Percentiles rank a stretch among this genome's conserved stretches.
These are phyloP conservation scores for Aspergillus ostianus DNA, from an alignment of 495 filamentous ascomycete genomes.

Conservation along the genomic window DNA sequence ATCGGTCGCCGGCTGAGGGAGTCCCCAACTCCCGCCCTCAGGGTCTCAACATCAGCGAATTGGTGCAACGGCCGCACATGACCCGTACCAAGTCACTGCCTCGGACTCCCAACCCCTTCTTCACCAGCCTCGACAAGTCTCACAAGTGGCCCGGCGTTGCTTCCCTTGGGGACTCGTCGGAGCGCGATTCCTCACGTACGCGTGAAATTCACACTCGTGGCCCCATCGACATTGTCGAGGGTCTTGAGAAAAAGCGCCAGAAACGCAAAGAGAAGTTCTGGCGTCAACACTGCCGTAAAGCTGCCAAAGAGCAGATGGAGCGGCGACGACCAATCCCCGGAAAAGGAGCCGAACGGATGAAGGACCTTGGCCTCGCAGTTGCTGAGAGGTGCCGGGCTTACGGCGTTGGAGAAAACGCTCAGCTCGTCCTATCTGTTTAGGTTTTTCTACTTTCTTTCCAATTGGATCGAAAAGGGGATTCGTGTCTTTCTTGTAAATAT, in stretches of 20 bases:
- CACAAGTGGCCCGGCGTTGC: conserved; percentile 38
- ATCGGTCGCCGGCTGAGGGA: conserved; percentile 33
- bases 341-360: conserved; percentile 89
- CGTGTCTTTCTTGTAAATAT: conserved; percentile 41
- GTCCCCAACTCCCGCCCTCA: conserved; percentile 23
- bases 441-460: conserved; percentile 10
- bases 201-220: conserved; percentile 64
- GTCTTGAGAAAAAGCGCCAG: conserved; percentile 89
- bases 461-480: conserved; percentile 1
- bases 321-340: conserved; percentile 66
- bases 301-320: conserved; percentile 57
- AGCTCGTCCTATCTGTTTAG: conserved; percentile 82
- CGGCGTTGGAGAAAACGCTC: conserved; percentile 55
- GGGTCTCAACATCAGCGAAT: conserved; percentile 54
- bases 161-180: conserved; percentile 31
- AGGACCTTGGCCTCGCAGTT: conserved; percentile 85
- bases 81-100: conserved; percentile 78
- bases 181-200: conserved; percentile 38
- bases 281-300: conserved; percentile 75
- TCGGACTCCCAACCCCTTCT: conserved; percentile 68
- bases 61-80: conserved; percentile 61
- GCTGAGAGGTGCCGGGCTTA: conserved; percentile 69
- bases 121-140: conserved; percentile 36
- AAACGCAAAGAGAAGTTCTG: conserved; percentile 86
- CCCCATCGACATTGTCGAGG: conserved; percentile 95